Evolutionary conservation across 2,329 filamentous ascomycete genomes (phyloP).

Genomic region (Aureobasidium sp.): DNA sequence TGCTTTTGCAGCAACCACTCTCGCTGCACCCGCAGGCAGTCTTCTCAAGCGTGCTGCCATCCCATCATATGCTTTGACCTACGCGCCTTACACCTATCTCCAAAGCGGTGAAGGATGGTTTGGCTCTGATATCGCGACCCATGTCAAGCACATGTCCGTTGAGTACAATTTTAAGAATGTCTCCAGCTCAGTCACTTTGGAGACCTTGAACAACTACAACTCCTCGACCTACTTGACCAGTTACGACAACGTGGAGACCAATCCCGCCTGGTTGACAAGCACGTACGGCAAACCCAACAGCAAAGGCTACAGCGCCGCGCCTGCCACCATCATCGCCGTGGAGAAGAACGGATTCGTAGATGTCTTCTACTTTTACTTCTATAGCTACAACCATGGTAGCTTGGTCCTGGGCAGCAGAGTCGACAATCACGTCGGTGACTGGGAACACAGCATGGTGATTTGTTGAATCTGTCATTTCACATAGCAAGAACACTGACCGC

Average conservation of each 20-base stretch:
- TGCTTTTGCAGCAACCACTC: not conserved
- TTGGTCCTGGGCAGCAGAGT: not conserved
- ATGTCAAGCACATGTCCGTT: slow-evolving; percentile 11
- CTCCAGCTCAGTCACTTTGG: not conserved
- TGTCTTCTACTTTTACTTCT: slow-evolving; percentile 14
- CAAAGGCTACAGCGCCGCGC: slow-evolving; percentile 8
- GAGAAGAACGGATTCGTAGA: slow-evolving; percentile 1
- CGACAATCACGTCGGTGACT: slow-evolving; percentile 15
- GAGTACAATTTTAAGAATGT: slow-evolving; percentile 4
- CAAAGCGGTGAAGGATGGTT: slow-evolving; percentile 13
- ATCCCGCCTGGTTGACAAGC: slow-evolving; percentile 7
- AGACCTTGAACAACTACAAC: not conserved
- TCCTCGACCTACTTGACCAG: not conserved
- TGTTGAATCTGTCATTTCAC: not conserved
- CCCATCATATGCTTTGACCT: slow-evolving; percentile 10
- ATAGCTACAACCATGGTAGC: slow-evolving; percentile 13
- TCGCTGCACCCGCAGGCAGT: not conserved
- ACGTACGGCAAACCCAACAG: slow-evolving; percentile 5
- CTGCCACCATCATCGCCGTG: slow-evolving; percentile 14
- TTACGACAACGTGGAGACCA: slow-evolving; percentile 10
- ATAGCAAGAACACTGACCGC: not conserved
- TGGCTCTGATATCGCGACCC: slow-evolving; percentile 3
- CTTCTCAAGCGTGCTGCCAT: slow-evolving; percentile 9
- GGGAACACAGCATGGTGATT: slow-evolving; percentile 13
- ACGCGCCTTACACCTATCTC: slow-evolving; percentile 9